These are phyloP conservation scores for Calocybe indica DNA, from an alignment of 768 basidiomycete genomes.

Conservation along the genomic window DNA sequence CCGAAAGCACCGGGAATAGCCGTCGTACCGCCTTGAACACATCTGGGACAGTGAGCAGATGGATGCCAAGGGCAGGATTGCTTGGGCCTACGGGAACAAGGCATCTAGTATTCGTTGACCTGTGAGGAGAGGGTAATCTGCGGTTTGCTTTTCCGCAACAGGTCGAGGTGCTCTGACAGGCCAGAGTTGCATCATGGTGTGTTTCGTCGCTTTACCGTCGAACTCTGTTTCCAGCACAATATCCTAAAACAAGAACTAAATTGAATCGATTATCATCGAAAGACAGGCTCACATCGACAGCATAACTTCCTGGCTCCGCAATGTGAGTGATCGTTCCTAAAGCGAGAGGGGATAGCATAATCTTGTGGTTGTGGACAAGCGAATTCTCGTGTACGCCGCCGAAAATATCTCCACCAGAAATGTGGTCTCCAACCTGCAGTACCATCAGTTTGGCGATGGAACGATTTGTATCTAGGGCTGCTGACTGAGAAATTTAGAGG, in stretches of 20 bases:
- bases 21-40: slow-evolving; percentile 93
- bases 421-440: slow-evolving; percentile 86
- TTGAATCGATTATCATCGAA: not conserved
- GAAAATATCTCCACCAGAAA: slow-evolving; percentile 95
- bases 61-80: not conserved
- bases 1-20: slow-evolving; percentile 99
- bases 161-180: slow-evolving; percentile 97
- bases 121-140: slow-evolving; percentile 86
- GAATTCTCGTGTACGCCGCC: slow-evolving; percentile 97
- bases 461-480: slow-evolving; percentile 28
- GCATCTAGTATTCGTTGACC: slow-evolving; percentile 97
- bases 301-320: slow-evolving; percentile 91
- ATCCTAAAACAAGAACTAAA: slow-evolving; percentile 46
- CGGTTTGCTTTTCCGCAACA: slow-evolving; percentile 91
- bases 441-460: slow-evolving; percentile 4
- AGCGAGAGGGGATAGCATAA: slow-evolving; percentile 91
- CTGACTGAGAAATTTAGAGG: slow-evolving; percentile 50
- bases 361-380: slow-evolving; percentile 92
- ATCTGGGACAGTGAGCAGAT: slow-evolving; percentile 37
- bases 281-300: slow-evolving; percentile 64
- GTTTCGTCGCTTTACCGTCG: slow-evolving; percentile 87
- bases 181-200: slow-evolving; percentile 98
- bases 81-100: slow-evolving; percentile 76
- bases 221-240: slow-evolving; percentile 97
- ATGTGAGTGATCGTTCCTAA: slow-evolving; percentile 93